Base-by-base conservation (phyloP, 2,329 filamentous ascomycete species). In the Fusarium sp. region DNA sequence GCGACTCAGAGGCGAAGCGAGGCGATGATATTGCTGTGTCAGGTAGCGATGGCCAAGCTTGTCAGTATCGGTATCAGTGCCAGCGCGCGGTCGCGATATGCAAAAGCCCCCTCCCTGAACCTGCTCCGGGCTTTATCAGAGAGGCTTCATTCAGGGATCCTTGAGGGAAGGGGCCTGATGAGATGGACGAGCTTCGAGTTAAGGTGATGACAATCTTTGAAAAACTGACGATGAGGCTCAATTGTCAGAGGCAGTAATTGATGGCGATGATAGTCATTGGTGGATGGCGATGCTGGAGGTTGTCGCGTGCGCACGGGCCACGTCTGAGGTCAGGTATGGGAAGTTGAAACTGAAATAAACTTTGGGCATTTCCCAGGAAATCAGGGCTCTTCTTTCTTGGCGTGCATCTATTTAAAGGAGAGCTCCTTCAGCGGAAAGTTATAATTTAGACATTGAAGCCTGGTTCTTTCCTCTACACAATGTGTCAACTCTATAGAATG, bases 91-190 rank as follows among this genome's bases (percentile, higher is more conserved):
- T 59, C 66, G 65, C 67, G 60, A 65, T 59, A 65, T 63, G 62
- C 65, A 50, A 67, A 65, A 69, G 50, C 67, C 71, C 66, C 71
- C 69, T 69, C 68, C 69, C 66, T 62, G 44, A 69, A 70, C 66
- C 68, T 67, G 44, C 60, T 69, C 67, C 60, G 56, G 48, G 54
- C 17, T 42, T 44, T 44, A 42, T 69, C 52, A 67, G 58, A 65
- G 66, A 59, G 59, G 53, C 64, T 62, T 71, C 71, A 74, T 74
- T 57, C 67, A 70, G 64, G 44, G 43, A 54, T 47, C 43, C 42
- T 55, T 55, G 64, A 57, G 52, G 56, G 53, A 59, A 49, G 42
- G 42, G 32, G 24, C 56, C 55, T 56, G 7, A 30, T 26, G 17
- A 44, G 20, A 39, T 21, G 24, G 36, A 7, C 7, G 30, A 46